These are phyloP conservation scores for Globisporangium canariense DNA, from an alignment of 352 stramenopile genomes.

Conservation along the genomic window DNA sequence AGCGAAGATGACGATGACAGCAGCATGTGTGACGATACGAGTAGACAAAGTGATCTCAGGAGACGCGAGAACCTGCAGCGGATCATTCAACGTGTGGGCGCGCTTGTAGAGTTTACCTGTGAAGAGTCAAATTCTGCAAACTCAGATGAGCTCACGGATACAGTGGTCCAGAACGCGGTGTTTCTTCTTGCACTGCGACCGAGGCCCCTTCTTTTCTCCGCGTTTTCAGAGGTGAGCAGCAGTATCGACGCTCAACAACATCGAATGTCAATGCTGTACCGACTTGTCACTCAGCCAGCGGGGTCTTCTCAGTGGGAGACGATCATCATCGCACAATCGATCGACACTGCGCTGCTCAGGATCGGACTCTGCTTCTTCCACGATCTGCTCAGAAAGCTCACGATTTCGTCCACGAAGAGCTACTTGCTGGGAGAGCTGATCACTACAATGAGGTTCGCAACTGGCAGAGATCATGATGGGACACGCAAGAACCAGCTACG, in stretches of 20 bases:
- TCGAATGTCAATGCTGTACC: slow-evolving; percentile 12
- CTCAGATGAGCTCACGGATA: background rate
- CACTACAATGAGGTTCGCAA: background rate
- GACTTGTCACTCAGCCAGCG: slow-evolving; percentile 18
- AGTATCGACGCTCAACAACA: background rate
- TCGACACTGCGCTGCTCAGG: slow-evolving; percentile 21
- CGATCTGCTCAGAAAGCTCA: slow-evolving; percentile 52
- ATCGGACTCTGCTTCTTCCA: slow-evolving; percentile 44
- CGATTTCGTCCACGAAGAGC: slow-evolving; percentile 36
- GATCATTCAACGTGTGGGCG: background rate
- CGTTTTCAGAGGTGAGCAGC: background rate
- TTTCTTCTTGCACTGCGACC: slow-evolving; percentile 14
- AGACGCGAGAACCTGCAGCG: background rate
- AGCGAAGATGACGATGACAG: background rate
- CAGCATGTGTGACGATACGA: too few species aligned
- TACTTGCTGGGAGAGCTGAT: slow-evolving; percentile 37
- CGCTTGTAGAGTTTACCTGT: background rate
- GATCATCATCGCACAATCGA: slow-evolving; percentile 10
- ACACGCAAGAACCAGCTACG: background rate
- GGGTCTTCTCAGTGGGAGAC: slow-evolving; percentile 10
- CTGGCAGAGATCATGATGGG: background rate
- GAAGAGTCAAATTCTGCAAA: background rate
- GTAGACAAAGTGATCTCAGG: background rate
- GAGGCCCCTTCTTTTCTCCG: background rate
- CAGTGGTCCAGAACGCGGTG: background rate